Conservation (phyloP, 371 early-diverging fungal species). For the Coemansia sp. region DNA sequence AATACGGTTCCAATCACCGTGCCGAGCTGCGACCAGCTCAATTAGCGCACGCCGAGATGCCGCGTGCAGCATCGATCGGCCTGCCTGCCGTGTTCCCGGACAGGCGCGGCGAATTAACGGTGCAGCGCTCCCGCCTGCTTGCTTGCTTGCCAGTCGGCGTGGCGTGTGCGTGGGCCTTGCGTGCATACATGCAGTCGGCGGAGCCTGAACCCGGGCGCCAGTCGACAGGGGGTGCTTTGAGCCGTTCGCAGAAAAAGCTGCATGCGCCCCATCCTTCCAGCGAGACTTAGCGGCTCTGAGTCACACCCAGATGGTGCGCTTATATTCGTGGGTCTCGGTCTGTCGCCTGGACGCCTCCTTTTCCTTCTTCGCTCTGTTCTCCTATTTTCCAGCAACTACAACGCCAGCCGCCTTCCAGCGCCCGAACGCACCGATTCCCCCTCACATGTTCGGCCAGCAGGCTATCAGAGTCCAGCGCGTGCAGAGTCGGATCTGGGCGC, state of each 20-base stretch:
- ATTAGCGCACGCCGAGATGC: neutral
- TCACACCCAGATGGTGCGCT: neutral
- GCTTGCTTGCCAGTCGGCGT: too few relatives aligned
- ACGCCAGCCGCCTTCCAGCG: too few relatives aligned
- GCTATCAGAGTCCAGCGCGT: neutral
- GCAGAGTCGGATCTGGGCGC: constrained; percentile 1
- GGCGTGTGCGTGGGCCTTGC: too few relatives aligned
- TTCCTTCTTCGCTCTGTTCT: neutral
- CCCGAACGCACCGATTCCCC: too few relatives aligned
- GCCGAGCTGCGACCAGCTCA: neutral
- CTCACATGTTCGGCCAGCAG: constrained; percentile 8
- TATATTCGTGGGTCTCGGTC: too few relatives aligned
- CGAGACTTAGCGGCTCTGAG: neutral
- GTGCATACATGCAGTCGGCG: neutral
- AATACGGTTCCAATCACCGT: neutral
- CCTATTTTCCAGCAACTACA: neutral
- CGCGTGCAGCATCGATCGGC: neutral
- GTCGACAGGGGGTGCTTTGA: neutral
- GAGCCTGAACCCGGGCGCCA: neutral
- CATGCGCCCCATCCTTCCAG: neutral
- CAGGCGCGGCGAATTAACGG: neutral
- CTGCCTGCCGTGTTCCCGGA: neutral
- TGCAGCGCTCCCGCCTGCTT: neutral
- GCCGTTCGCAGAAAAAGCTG: neutral
- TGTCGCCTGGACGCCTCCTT: too few relatives aligned